Percentiles rank a stretch among this genome's conserved stretches.
phyloP scores from a whole-genome alignment of 371 early-diverging fungal genomes.

The Mortierella sp. region DNA sequence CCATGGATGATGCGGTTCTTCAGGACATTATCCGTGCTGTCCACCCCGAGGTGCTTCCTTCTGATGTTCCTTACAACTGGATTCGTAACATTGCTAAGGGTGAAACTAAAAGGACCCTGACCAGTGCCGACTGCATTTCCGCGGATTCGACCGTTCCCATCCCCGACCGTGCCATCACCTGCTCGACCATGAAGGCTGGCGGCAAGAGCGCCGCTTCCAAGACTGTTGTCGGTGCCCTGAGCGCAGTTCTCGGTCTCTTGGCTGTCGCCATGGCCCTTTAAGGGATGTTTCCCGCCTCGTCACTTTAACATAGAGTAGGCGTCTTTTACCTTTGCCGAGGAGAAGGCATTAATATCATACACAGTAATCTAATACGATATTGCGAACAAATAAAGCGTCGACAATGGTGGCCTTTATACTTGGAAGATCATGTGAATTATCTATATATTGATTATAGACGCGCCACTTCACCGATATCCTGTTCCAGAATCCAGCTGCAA shows the following conservation, averaged over 20 bases:
- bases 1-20: constrained; percentile 74
- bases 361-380: too few species aligned
- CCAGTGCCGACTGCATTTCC: constrained; percentile 65
- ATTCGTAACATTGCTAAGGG: constrained; percentile 74
- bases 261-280: constrained; percentile 32
- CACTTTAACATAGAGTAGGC: too few species aligned
- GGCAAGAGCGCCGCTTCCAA: constrained; percentile 19
- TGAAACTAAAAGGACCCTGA: constrained; percentile 60
- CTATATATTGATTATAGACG: too few species aligned
- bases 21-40: constrained; percentile 75
- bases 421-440: too few species aligned
- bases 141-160: constrained; percentile 60
- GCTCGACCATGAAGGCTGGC: constrained; percentile 54
- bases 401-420: too few species aligned
- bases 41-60: constrained; percentile 65
- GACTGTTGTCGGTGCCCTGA: constrained; percentile 20
- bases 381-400: too few species aligned
- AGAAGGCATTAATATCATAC: too few species aligned
- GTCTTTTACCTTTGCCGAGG: too few species aligned
- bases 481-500: constrained; percentile 18
- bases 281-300: too few species aligned
- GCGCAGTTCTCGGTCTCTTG: constrained; percentile 23
- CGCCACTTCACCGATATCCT: neutral
- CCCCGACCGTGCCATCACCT: constrained; percentile 62
- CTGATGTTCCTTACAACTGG: constrained; percentile 64